phyloP scores from a whole-genome alignment of 257 asterid genomes.

The Rhazya stricta region DNA sequence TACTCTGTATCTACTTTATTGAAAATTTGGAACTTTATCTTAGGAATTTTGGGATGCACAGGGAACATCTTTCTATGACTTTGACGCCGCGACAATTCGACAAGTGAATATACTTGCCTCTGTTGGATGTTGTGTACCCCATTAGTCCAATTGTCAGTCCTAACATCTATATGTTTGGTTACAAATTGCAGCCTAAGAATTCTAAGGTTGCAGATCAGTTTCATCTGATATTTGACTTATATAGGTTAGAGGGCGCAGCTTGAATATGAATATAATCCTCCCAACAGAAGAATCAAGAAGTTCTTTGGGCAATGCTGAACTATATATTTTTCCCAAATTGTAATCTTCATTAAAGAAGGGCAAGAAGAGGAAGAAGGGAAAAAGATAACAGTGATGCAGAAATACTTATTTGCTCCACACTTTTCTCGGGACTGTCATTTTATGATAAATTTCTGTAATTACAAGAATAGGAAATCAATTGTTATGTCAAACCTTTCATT shows the following conservation, averaged over 20 bases:
- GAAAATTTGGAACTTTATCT: not conserved
- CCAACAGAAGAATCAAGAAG: not conserved
- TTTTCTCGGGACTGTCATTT: not conserved
- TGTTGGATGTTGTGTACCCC: too few relatives aligned
- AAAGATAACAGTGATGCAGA: not conserved
- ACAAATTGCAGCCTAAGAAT: too few relatives aligned
- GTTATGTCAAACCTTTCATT: not conserved
- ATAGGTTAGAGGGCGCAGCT: not conserved
- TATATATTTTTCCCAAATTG: not conserved
- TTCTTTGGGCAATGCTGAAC: not conserved
- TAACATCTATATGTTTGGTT: too few relatives aligned
- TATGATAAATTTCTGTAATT: not conserved
- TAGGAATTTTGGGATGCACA: not conserved
- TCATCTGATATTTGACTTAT: too few relatives aligned
- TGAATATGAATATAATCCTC: not conserved
- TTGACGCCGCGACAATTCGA: too few relatives aligned
- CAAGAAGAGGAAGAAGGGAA: not conserved
- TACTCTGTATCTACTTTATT: not conserved
- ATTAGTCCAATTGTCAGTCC: too few relatives aligned
- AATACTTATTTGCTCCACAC: not conserved
- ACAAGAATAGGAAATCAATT: not conserved
- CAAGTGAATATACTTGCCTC: too few relatives aligned
- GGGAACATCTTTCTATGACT: too few relatives aligned
- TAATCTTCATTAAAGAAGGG: too few relatives aligned
- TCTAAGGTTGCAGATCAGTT: not conserved